Evolutionary conservation across 2,329 filamentous ascomycete genomes (phyloP), one percentile per base, ranked within the genome.

Genomic region (Phoma herbarum): DNA sequence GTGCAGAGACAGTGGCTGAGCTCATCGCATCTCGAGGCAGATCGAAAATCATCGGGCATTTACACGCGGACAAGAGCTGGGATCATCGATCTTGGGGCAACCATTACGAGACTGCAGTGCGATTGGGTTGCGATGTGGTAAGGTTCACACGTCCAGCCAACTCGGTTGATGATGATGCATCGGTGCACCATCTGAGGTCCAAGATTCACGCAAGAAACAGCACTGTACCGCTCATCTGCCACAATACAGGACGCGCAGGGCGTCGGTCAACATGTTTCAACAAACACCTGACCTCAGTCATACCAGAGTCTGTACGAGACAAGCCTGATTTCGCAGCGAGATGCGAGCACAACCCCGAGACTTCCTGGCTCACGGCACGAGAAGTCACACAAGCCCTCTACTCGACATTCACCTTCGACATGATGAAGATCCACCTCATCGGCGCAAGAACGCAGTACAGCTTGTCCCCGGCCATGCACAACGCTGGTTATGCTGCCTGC

Each of bases 381-480:
- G 84, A 90, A 59, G 85, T 88, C 0, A 90, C 88, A 6, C 78
- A 84, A 60, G 86, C 88, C 1, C 81, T 92, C 0, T 91, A 88
- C 67, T 82, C 86, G 4, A 87, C 86, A 1, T 90, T 89, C 57
- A 81, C 89, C 1, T 85, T 87, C 50, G 88, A 92, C 39, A 83
- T 87, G 0, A 86, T 93, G 81, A 86, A 88, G 48, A 86, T 91
- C 53, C 90, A 90, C 65, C 88, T 93, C 31, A 85, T 92, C 49
- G 90, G 90, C n/a, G 87, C 85, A 53, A 88, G 88, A 54, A 86
- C 90, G 10, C 85, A 83, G 48, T 91, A 90, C 77, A 92, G 88
- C 71, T 75, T 93, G 55, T 92, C 90, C 0, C 90, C 90, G 1
- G 87, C 88, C 7, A 93, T 93, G 89, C 90, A 93, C 73, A 90